Percentiles rank a stretch among this genome's conserved stretches.
Evolutionary conservation across 331 rosid species (phyloP).

Genomic region (Malus hybrid): DNA sequence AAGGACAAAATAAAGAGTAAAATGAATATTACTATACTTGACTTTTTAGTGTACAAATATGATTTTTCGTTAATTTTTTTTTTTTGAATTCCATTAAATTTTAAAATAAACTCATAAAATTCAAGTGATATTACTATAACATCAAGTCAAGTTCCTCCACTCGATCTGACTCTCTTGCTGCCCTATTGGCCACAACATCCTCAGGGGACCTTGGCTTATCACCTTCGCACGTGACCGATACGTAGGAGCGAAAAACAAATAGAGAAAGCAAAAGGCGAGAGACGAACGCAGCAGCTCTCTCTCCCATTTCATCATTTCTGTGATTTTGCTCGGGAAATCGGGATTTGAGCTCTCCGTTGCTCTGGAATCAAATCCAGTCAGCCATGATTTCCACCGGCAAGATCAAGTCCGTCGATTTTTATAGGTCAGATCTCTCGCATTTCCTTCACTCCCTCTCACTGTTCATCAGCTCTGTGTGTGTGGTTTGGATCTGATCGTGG

Average conservation of each 20-base stretch:
- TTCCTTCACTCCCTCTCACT: background rate
- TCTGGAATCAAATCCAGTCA: background rate
- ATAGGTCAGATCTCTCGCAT: conserved; percentile 52
- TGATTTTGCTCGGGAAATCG: background rate
- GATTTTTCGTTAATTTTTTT: too few species aligned
- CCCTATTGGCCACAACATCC: too few species aligned
- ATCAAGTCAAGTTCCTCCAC: too few species aligned
- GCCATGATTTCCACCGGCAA: conserved; percentile 60
- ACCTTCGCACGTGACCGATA: too few species aligned
- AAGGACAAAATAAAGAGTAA: too few species aligned
- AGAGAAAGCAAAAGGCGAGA: background rate
- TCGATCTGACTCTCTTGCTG: too few species aligned
- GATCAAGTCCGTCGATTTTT: conserved; percentile 84
- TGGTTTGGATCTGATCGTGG: background rate
- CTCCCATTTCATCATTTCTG: background rate
- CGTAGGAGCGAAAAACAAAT: background rate
- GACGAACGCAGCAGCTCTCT: background rate
- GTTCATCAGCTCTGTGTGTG: background rate
- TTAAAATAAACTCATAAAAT: too few species aligned
- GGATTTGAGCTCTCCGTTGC: conserved; percentile 1
- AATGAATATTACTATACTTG: too few species aligned
- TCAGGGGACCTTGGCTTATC: too few species aligned
- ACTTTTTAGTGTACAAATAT: too few species aligned
- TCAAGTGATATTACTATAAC: too few species aligned
- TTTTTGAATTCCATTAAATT: too few species aligned